Percentiles rank a stretch among this genome's conserved stretches.
These are phyloP conservation scores for Magnusiomyces tetraspermus DNA, from an alignment of 1,139 yeast species.

Conservation along the genomic window DNA sequence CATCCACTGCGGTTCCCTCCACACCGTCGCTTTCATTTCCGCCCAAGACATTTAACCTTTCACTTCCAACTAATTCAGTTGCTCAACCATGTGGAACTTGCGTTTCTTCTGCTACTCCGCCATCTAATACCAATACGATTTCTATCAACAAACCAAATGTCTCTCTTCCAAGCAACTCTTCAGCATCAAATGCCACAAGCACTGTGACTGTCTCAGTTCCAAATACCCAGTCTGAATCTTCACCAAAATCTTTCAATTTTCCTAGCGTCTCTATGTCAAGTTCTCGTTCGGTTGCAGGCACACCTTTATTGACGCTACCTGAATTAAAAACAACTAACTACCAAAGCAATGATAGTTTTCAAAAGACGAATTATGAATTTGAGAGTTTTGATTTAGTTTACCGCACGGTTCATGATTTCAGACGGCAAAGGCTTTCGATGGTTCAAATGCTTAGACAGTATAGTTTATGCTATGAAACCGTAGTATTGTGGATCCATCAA, in stretches of 20 bases:
- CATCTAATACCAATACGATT: not conserved
- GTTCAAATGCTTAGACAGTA: constrained; percentile 74
- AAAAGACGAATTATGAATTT: constrained; percentile 16
- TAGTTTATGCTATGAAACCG: constrained; percentile 57
- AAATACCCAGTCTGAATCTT: not conserved
- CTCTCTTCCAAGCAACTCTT: not conserved
- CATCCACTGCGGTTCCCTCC: not conserved
- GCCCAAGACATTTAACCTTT: not conserved
- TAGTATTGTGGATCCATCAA: constrained; percentile 26
- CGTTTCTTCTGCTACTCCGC: not conserved
- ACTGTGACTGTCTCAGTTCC: not conserved
- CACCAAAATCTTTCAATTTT: not conserved
- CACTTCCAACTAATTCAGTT: not conserved
- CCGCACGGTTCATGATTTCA: constrained; percentile 47
- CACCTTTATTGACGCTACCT: too few species aligned
- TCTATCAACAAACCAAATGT: not conserved
- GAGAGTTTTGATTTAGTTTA: constrained; percentile 43
- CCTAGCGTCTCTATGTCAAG: not conserved
- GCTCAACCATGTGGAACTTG: not conserved
- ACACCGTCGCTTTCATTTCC: too few species aligned
- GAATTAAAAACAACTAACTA: too few species aligned
- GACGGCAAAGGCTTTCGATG: constrained; percentile 72
- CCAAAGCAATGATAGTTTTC: not conserved
- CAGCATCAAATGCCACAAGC: not conserved
- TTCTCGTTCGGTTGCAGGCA: too few species aligned